Evolutionary conservation across 2,329 filamentous ascomycete genomes (phyloP).

Genomic region (Verticillium longisporum): DNA sequence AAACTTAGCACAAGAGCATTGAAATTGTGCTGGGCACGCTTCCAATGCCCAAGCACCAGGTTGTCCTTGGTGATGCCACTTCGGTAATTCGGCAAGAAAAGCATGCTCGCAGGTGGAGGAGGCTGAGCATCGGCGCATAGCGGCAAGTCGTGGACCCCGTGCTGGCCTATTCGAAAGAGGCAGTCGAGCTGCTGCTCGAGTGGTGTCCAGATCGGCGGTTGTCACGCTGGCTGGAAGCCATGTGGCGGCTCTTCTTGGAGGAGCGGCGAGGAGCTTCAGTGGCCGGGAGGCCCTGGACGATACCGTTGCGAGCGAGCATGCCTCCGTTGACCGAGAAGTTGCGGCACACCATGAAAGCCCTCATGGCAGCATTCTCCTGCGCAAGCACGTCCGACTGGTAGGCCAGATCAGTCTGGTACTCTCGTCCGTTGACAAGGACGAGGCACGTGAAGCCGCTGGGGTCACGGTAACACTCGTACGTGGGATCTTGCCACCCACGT

Average conservation of each 20-base stretch:
- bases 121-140: background rate
- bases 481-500: conserved; percentile 86
- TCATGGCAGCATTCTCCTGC: conserved; percentile 89
- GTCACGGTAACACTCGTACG: conserved; percentile 76
- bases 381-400: conserved; percentile 79
- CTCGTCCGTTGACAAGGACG: conserved; percentile 90
- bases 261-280: conserved; percentile 42
- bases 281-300: conserved; percentile 59
- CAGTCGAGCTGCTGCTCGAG: conserved; percentile 57
- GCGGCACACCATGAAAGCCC: conserved; percentile 94
- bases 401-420: conserved; percentile 85
- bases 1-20: no score
- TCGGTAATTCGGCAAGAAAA: background rate
- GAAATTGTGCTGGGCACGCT: no score
- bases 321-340: conserved; percentile 97
- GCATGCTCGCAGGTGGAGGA: background rate
- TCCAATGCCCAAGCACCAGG: no score
- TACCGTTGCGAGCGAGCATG: conserved; percentile 68
- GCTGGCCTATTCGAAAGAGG: conserved; percentile 45
- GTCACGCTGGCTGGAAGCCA: conserved; percentile 36
- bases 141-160: background rate
- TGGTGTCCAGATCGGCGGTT: conserved; percentile 48
- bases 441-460: conserved; percentile 77
- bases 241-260: conserved; percentile 44
- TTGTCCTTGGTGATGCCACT: background rate